Base-by-base conservation (phyloP, 306 rosid genomes). In the Fragaria vesca region DNA sequence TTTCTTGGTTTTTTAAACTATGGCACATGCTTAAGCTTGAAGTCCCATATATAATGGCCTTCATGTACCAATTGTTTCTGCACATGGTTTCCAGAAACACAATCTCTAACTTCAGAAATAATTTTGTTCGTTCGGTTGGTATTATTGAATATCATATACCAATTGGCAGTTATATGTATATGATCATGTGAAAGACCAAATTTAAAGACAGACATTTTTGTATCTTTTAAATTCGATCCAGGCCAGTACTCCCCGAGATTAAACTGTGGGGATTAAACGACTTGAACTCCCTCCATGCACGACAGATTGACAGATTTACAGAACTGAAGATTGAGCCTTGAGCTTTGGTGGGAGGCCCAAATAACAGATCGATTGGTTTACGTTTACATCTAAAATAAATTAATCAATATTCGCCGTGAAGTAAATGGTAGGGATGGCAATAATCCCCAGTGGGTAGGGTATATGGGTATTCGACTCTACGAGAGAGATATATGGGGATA, bases 21-120 rank as follows among this genome's bases (percentile, higher is more conserved):
- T 16, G 69, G 18, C 70, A 60, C 69, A 45, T 74, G 78, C 45
- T 43, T 26, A 43, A 43, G 58, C 13, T 36, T 71, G 11, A 32
- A 50, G 51, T n/a, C 34, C 47, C 45, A 13, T 21, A 15, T 17
- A 36, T 34, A 9, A 43, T 48, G 75, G 8, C 42, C 63, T 71
- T 55, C 36, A 66, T 24, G 10, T 57, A 62, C 69, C 3, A n/a
- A 15, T 20, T 73, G 52, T 36, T 66, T 26, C 38, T 26, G 28
- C 78, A 74, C 70, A 58, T 74, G 70, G 69, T 74, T 74, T 43
- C 70, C 18, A 26, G 17, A 57, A 74, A 43, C 70, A 60, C 78
- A 74, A 24, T 58, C 54, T 26, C 58, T 21, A 36, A 54, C 1
- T 16, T 48, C 65, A 40, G 47, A 73, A 38, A 55, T 40, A 7